Evolutionary conservation across 148 eudicot genomes (phyloP).

Genomic region (Diospyros kaki): DNA sequence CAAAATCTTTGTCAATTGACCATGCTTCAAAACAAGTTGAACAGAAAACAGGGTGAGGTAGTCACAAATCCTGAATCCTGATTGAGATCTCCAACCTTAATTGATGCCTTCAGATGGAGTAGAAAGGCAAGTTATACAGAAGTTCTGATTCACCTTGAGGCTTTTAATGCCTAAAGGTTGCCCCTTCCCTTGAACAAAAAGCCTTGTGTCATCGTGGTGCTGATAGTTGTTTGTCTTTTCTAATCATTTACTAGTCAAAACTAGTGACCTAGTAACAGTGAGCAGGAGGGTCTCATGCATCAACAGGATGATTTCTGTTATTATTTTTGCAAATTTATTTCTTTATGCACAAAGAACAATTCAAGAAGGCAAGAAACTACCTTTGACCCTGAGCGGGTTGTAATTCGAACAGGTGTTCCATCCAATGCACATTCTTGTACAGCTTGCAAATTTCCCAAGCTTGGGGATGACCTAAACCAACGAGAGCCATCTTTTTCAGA

Average conservation of each 20-base stretch:
- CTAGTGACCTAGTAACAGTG: neutral
- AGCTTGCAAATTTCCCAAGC: slow-evolving; percentile 18
- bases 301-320: neutral
- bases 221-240: neutral
- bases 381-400: slow-evolving; percentile 17
- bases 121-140: too few relatives aligned
- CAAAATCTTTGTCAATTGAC: neutral
- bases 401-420: slow-evolving; percentile 19
- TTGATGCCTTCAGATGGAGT: too few relatives aligned
- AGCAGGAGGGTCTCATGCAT: neutral
- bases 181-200: too few relatives aligned
- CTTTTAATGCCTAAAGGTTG: too few relatives aligned
- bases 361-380: slow-evolving; percentile 14
- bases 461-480: slow-evolving; percentile 15
- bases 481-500: slow-evolving; percentile 18
- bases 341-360: neutral
- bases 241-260: neutral
- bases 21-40: neutral
- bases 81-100: neutral
- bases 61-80: neutral
- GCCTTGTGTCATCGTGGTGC: too few relatives aligned
- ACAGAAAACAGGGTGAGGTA: too few relatives aligned
- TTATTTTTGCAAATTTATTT: neutral
- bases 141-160: too few relatives aligned
- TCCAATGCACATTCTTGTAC: slow-evolving; percentile 28